Evolutionary conservation across 116 monocot genomes (phyloP), one percentile per base, ranked within the genome.

Genomic region (Zostera marina): DNA sequence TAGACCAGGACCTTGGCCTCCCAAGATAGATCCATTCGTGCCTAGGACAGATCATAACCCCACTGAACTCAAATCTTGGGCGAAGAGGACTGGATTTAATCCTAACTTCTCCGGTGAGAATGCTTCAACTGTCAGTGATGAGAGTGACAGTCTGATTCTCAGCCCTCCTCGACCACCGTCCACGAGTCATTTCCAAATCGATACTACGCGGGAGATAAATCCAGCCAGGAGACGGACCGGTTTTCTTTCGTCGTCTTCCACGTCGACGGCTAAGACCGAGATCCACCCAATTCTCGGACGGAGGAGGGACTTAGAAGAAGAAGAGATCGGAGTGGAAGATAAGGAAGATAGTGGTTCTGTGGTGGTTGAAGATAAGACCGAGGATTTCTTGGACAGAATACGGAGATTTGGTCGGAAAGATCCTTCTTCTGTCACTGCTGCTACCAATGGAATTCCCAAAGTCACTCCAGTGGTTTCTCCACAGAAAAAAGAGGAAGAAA

Each of bases 1-100:
- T 0, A 32, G 32, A 11, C 63, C 81, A n/a, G 87, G 80, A 12
- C 84, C 79, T 0, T 79, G 81, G 81, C 84, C 72, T 32, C 82
- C 85, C 11, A 65, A 62, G 48, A 84, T 96, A 67, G 82, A 88
- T 56, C 99, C 83, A 1, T 99, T 91, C 72, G 74, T 90, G 0
- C 71, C 75, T n/a, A 55, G 62, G 47, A 58, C 68, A 23, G 87
- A 87, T 47, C 77, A 81, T 75, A 79, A 72, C 76, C 91, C 91
- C 9, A 56, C 52, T 9, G 99, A 90, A 46, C 87, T 99, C 54
- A 79, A 68, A 56, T 86, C 91, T 26, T 99, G 99, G 99, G 99
- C 99, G 15, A 80, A 63, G 52, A 68, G 99, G 22, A 99, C 99
- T 41, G 91, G 99, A 2, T 98, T 89, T 64, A 78, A 79, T 49